Conservation (phyloP, 2,329 filamentous ascomycete species). For the Calonectria henricotiae region DNA sequence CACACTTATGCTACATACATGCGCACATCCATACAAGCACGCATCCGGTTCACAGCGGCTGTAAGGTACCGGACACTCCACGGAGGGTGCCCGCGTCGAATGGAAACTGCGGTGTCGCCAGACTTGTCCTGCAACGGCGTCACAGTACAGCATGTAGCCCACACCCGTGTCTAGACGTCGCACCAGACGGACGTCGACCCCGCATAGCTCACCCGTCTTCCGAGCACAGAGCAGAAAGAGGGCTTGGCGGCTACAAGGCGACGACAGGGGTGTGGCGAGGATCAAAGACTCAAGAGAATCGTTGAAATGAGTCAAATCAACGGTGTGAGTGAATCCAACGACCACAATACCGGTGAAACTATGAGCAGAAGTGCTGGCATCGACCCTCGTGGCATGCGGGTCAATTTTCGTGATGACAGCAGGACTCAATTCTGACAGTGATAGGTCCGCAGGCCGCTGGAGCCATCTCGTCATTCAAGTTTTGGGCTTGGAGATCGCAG, state of each 20-base stretch:
- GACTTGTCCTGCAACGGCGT: slow-evolving; percentile 40
- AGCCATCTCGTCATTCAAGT: slow-evolving; percentile 19
- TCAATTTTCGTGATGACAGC: slow-evolving; percentile 28
- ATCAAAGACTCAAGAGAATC: slow-evolving; percentile 17
- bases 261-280: neutral
- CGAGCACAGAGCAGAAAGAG: slow-evolving; percentile 43
- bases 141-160: slow-evolving; percentile 39
- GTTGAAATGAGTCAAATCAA: slow-evolving; percentile 35
- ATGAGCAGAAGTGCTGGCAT: slow-evolving; percentile 20
- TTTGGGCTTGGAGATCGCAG: slow-evolving; percentile 47
- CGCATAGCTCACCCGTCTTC: slow-evolving; percentile 46
- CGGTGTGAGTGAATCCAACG: slow-evolving; percentile 28
- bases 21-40: slow-evolving; percentile 23
- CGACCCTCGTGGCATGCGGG: slow-evolving; percentile 21
- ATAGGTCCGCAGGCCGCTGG: slow-evolving; percentile 25
- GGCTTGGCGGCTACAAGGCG: slow-evolving; percentile 38
- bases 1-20: slow-evolving; percentile 7
- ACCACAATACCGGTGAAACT: slow-evolving; percentile 13
- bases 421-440: slow-evolving; percentile 27
- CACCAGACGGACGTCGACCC: slow-evolving; percentile 47
- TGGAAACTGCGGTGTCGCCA: slow-evolving; percentile 42
- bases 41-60: slow-evolving; percentile 35
- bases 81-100: slow-evolving; percentile 43
- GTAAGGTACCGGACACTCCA: slow-evolving; percentile 50
- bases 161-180: slow-evolving; percentile 43